phyloP scores from a whole-genome alignment of 2,329 filamentous ascomycete species.

The Trichoderma brevicompactum region DNA sequence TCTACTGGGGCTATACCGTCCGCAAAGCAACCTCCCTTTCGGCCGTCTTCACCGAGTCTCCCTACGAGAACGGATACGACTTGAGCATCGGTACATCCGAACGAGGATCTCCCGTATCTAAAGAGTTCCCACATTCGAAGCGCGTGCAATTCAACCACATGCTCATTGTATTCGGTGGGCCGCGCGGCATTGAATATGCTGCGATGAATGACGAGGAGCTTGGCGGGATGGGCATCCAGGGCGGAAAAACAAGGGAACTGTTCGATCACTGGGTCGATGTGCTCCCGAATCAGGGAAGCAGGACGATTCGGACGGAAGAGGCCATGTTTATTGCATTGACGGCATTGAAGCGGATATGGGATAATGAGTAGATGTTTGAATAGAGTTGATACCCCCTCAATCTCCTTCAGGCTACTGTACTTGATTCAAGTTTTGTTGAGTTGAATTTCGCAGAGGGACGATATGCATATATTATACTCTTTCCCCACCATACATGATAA shows the following conservation, averaged over 20 bases:
- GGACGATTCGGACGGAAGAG: slow-evolving; percentile 83
- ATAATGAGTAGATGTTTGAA: slow-evolving; percentile 31
- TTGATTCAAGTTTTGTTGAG: background rate
- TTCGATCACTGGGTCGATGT: slow-evolving; percentile 89
- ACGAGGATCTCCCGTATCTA: slow-evolving; percentile 62
- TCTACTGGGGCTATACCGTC: slow-evolving; percentile 84
- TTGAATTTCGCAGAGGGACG: background rate
- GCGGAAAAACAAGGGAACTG: slow-evolving; percentile 67
- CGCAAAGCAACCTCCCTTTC: slow-evolving; percentile 70
- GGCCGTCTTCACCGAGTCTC: slow-evolving; percentile 75
- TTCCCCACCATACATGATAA: background rate
- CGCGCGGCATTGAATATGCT: slow-evolving; percentile 77
- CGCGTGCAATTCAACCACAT: slow-evolving; percentile 67
- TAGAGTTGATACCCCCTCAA: slow-evolving; percentile 21
- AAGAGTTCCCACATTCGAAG: slow-evolving; percentile 51
- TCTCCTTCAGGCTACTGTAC: background rate
- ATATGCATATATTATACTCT: background rate
- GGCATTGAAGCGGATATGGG: slow-evolving; percentile 65
- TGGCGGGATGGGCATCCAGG: slow-evolving; percentile 64
- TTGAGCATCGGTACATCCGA: slow-evolving; percentile 83
- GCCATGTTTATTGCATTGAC: slow-evolving; percentile 78
- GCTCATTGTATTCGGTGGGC: slow-evolving; percentile 79
- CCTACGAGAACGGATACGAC: slow-evolving; percentile 79
- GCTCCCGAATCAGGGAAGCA: slow-evolving; percentile 77
- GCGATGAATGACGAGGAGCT: slow-evolving; percentile 64